These are phyloP conservation scores for Kodamaea leandrae DNA, from an alignment of 805 yeast genomes.

Conservation along the genomic window DNA sequence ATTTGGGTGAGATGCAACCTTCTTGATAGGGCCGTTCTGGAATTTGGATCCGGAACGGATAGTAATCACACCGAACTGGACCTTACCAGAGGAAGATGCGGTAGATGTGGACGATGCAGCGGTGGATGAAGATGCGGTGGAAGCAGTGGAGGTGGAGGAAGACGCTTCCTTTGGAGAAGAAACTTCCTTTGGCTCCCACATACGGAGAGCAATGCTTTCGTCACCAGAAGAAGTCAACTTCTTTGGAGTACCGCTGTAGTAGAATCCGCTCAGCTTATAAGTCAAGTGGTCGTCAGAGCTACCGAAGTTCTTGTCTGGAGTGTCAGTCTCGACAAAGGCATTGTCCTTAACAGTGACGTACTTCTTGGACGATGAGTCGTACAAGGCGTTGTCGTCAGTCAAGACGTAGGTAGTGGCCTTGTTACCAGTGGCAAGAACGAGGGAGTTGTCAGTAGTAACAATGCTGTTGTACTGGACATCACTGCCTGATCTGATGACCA, in stretches of 20 bases:
- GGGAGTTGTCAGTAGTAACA: slow-evolving; percentile 8
- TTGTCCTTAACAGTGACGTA: slow-evolving; percentile 14
- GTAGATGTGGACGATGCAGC: slow-evolving; percentile 2
- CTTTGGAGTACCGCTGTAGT: slow-evolving; percentile 8
- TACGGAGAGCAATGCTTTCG: slow-evolving; percentile 5
- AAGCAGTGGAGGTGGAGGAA: background rate
- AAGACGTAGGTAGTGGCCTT: slow-evolving; percentile 17
- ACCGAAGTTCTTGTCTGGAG: slow-evolving; percentile 11
- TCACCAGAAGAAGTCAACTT: slow-evolving; percentile 10
- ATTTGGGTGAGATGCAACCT: slow-evolving; percentile 27
- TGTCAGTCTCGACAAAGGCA: slow-evolving; percentile 7
- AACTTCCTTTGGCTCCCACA: background rate
- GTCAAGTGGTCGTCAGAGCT: slow-evolving; percentile 16
- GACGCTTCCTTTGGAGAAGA: background rate
- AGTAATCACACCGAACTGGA: slow-evolving; percentile 17
- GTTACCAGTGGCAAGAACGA: slow-evolving; percentile 14
- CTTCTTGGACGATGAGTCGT: slow-evolving; percentile 17
- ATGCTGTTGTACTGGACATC: slow-evolving; percentile 20
- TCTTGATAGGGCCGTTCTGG: slow-evolving; percentile 22
- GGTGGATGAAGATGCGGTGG: background rate
- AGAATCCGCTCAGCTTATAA: slow-evolving; percentile 10
- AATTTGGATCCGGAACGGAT: slow-evolving; percentile 22
- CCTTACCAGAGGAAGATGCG: slow-evolving; percentile 5
- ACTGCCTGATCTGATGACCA: slow-evolving; percentile 27
- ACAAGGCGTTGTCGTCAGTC: slow-evolving; percentile 24